These are phyloP conservation scores for Laburnicola sp. DNA, from an alignment of 2,329 filamentous ascomycete genomes.

Conservation along the genomic window DNA sequence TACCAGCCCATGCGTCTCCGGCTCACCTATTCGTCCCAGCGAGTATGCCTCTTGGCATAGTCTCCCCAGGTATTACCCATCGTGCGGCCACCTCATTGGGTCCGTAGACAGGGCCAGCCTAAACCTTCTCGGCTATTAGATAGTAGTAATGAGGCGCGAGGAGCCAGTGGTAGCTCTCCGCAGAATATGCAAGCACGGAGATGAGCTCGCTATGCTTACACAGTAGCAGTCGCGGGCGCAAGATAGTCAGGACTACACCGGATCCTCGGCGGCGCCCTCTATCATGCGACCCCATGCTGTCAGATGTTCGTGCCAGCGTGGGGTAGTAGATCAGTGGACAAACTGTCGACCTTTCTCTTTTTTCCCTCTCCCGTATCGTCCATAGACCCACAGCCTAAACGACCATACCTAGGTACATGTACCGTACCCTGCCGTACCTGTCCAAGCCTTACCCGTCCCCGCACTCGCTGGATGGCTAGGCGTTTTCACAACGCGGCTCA, in stretches of 20 bases:
- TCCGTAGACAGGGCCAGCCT: conserved; percentile 8
- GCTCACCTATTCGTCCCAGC: neutral
- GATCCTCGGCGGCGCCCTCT: neutral
- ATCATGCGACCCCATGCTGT: conserved; percentile 8
- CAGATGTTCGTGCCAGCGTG: conserved; percentile 13
- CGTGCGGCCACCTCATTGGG: conserved; percentile 10
- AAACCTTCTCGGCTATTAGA: neutral
- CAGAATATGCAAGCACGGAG: conserved; percentile 10
- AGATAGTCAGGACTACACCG: neutral
- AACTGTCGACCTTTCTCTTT: conserved; percentile 1
- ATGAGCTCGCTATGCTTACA: conserved; percentile 4
- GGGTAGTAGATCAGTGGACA: conserved; percentile 9
- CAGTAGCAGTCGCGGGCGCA: neutral
- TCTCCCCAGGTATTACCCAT: no score
- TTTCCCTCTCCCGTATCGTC: neutral
- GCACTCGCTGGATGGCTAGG: conserved; percentile 5
- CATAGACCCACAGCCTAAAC: conserved; percentile 4
- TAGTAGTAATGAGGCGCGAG: neutral
- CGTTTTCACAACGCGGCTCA: conserved; percentile 8
- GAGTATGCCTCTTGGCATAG: neutral
- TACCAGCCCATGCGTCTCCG: neutral
- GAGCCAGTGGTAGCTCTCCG: neutral
- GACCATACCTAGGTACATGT: neutral
- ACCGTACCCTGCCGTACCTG: neutral
- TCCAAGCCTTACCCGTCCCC: conserved; percentile 18